phyloP scores from a whole-genome alignment of 2,329 filamentous ascomycete species.

The Tolypocladium cylindrosporum region DNA sequence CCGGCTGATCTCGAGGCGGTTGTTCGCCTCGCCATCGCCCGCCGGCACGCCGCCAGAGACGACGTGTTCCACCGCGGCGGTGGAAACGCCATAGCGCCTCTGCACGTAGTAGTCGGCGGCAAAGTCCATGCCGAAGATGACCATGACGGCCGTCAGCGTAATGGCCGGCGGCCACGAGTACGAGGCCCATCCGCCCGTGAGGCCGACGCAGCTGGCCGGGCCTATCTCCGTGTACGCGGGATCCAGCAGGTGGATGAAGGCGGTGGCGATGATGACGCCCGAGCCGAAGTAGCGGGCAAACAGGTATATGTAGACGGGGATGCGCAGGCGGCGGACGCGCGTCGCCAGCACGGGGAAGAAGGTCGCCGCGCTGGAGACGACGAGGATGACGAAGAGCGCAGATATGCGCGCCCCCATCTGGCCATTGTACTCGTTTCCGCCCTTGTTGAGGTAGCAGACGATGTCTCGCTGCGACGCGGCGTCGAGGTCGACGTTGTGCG shows the following conservation, averaged over 20 bases:
- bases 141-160: conserved; percentile 33
- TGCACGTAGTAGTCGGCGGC: conserved; percentile 39
- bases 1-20: neutral
- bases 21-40: neutral
- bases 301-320: neutral
- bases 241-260: neutral
- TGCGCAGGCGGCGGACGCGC: neutral
- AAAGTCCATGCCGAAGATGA: conserved; percentile 41
- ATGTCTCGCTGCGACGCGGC: neutral
- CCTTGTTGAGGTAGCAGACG: neutral
- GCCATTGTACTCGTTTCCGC: neutral
- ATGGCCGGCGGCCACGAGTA: conserved; percentile 45
- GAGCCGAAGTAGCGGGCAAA: neutral
- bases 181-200: conserved; percentile 39
- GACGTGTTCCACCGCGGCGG: neutral
- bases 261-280: neutral
- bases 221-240: conserved; percentile 13
- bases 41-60: neutral
- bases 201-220: conserved; percentile 26
- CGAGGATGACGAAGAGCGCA: neutral
- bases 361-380: neutral
- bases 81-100: conserved; percentile 28
- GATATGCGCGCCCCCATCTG: neutral
- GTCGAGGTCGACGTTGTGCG: neutral
- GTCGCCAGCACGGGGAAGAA: neutral